A percentile compares a stretch with the other conserved stretches of the same genome.
phyloP scores from a whole-genome alignment of 106 monocot genomes.

The Platanthera guangdongensis region DNA sequence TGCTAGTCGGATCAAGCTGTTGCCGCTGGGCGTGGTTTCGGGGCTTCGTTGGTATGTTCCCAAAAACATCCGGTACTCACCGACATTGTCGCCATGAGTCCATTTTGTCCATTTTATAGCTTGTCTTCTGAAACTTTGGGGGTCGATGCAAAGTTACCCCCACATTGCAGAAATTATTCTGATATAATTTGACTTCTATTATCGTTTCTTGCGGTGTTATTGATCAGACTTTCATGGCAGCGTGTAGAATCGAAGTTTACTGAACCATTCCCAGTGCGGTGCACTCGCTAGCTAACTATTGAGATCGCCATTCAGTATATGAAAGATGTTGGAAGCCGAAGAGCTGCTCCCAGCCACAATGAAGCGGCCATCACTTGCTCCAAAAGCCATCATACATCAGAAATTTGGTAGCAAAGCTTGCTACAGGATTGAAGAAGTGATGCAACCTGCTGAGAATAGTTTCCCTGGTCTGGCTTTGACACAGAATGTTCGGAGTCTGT shows the following conservation, averaged over 20 bases:
- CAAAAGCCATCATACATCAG: constrained; percentile 84
- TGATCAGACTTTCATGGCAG: no score
- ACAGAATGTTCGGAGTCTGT: constrained; percentile 31
- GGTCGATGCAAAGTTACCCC: no score
- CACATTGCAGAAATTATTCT: no score
- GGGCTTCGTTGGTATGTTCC: no score
- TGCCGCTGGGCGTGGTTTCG: no score
- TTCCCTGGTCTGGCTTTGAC: constrained; percentile 66
- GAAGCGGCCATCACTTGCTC: constrained; percentile 36
- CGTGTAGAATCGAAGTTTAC: no score
- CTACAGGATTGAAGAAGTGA: constrained; percentile 71
- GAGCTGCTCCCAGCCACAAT: constrained; percentile 5
- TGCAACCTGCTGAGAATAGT: constrained; percentile 32
- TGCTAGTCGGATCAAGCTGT: background rate
- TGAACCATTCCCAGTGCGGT: background rate
- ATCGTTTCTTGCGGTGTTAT: no score
- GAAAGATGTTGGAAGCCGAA: constrained; percentile 11
- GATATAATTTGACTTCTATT: no score
- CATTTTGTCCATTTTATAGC: background rate
- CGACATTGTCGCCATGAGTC: background rate
- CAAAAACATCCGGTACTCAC: background rate
- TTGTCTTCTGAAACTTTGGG: background rate
- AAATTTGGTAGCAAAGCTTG: constrained; percentile 59
- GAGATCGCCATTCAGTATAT: no score
- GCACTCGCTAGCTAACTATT: background rate